phyloP scores from a whole-genome alignment of 768 basidiomycete genomes.

The Termitomyces sp. region DNA sequence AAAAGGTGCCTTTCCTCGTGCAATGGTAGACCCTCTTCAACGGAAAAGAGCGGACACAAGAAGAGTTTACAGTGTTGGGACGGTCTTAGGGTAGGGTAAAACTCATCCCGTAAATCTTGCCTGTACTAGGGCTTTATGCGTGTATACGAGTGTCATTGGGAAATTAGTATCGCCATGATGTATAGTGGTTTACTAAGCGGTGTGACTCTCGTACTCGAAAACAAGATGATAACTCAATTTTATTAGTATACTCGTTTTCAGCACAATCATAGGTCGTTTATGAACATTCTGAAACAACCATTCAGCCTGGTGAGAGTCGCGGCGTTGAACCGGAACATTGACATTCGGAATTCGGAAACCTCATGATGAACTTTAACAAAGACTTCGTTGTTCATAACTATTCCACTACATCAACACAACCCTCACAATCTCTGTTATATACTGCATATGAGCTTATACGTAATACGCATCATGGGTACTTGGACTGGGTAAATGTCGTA shows the following conservation, averaged over 20 bases:
- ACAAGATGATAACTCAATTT: background rate
- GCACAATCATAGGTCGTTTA: no score
- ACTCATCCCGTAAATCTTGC: no score
- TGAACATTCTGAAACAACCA: background rate
- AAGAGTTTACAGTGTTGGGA: no score
- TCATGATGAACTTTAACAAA: background rate
- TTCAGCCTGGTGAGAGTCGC: background rate
- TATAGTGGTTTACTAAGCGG: background rate
- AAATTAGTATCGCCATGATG: background rate
- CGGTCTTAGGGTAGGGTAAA: no score
- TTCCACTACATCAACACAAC: background rate
- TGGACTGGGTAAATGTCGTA: background rate
- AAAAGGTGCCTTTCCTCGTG: no score
- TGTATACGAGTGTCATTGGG: background rate
- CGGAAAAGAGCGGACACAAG: no score
- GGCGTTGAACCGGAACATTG: background rate
- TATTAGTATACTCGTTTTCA: background rate
- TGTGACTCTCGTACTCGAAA: background rate
- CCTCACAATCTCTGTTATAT: background rate
- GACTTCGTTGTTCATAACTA: conserved; percentile 3
- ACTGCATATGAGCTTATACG: background rate
- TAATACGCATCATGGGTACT: background rate
- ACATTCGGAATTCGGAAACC: background rate
- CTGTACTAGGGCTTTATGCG: background rate
- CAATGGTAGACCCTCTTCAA: no score